Base-by-base conservation (phyloP, 2,329 filamentous ascomycete genomes). In the Colletotrichum noveboracense region DNA sequence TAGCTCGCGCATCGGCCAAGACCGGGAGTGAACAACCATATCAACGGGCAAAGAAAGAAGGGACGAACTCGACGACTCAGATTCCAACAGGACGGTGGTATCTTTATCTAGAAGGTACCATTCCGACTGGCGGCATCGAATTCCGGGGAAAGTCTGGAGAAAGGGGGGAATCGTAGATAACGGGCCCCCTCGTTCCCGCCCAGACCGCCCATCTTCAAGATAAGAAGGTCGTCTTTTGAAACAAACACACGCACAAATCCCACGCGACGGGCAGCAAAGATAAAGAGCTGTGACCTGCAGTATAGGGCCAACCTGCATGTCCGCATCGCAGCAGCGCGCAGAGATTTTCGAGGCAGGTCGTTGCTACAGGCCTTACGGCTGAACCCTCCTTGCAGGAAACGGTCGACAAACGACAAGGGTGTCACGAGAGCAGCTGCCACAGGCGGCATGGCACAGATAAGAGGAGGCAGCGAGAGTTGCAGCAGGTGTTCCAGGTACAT, bases 141-240 rank as follows among this genome's bases (percentile, higher is more conserved):
- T 43, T 30, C 48, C 66, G 14, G 68, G 68, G 58, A 60, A 52
- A 70, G 36, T 62, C 68, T 70, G 68, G 36, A 60, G 66, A 60
- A 56, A 67, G 26, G 38, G 38, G 38, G 38, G 38, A 43, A 43
- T 48, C 43, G 43, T 21, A 70, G 58, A 70, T 56, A 65, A 65
- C 34, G 58, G 38, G 58, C n/a, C 43, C 38, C 38, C 16, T 55
- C 26, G 18, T 26, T 18, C 16, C 36, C 30, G 38, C 68, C 68
- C 68, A 70, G 68, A 70, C 68, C 68, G 68, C 58, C 68, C 60
- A 55, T 70, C 68, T 48, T 64, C 68, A 13, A 70, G 68, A 70
- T 65, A 70, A 70, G 68, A 24, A 70, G 68, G 68, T 70, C n/a
- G 36, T 26, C 30, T 70, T 70, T 48, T 48, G 38, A 65, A 70